A percentile compares a stretch with the other conserved stretches of the same genome.
These are phyloP conservation scores for Podila horticola DNA, from an alignment of 192 early-diverging fungal species.

Conservation along the genomic window DNA sequence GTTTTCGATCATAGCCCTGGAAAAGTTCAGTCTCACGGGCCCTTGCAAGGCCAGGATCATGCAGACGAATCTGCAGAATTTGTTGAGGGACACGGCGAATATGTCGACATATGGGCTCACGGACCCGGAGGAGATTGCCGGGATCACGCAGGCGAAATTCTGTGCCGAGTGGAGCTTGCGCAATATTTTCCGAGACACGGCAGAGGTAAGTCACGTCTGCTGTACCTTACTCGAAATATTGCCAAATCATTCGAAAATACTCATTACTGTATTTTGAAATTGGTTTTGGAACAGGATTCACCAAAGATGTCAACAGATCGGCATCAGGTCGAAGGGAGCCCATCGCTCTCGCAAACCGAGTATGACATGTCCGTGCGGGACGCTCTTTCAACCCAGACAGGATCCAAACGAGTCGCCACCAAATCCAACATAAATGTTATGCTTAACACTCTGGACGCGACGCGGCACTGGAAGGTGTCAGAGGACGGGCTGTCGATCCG, in stretches of 20 bases:
- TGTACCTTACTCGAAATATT: too few relatives aligned
- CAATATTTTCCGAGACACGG: slow-evolving; percentile 57
- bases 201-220: slow-evolving; percentile 6
- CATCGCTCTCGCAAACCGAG: slow-evolving; percentile 7
- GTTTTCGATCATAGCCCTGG: slow-evolving; percentile 64
- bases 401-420: slow-evolving; percentile 1
- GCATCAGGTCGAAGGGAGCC: background rate
- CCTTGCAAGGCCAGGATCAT: slow-evolving; percentile 52
- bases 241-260: too few relatives aligned
- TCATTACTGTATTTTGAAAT: too few relatives aligned
- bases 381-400: background rate
- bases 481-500: slow-evolving; percentile 67
- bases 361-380: slow-evolving; percentile 10
- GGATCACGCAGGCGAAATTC: slow-evolving; percentile 54
- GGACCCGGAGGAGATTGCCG: slow-evolving; percentile 37
- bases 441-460: slow-evolving; percentile 65
- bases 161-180: slow-evolving; percentile 64
- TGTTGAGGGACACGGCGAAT: slow-evolving; percentile 29
- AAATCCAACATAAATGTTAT: slow-evolving; percentile 55
- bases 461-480: slow-evolving; percentile 64
- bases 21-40: slow-evolving; percentile 68
- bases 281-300: too few relatives aligned
- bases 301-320: too few relatives aligned
- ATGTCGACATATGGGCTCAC: slow-evolving; percentile 27
- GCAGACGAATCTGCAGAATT: slow-evolving; percentile 31